Conservation (phyloP, 2,329 filamentous ascomycete genomes). For the Colletotrichum sp. region DNA sequence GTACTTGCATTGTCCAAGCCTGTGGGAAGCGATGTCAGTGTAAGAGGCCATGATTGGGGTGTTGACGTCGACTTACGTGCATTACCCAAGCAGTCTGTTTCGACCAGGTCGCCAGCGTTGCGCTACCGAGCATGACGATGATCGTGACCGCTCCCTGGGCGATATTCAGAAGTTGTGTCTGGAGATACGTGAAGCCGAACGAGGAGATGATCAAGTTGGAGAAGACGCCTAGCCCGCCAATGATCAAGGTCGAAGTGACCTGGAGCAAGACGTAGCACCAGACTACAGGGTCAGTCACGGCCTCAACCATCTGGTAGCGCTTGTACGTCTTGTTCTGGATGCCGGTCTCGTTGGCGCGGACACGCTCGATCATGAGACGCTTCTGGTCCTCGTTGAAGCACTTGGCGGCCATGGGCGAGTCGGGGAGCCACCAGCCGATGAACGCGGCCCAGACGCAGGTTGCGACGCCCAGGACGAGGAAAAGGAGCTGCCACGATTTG, state of each 20-base stretch:
- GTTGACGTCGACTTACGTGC: background rate
- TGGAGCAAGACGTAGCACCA: slow-evolving; percentile 66
- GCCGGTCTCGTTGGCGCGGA: slow-evolving; percentile 77
- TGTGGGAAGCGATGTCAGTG: slow-evolving; percentile 52
- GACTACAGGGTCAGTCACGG: slow-evolving; percentile 51
- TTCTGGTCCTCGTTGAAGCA: slow-evolving; percentile 68
- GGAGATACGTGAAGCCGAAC: slow-evolving; percentile 63
- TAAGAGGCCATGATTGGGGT: slow-evolving; percentile 57
- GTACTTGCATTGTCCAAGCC: background rate
- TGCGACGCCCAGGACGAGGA: slow-evolving; percentile 65
- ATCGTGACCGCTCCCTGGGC: slow-evolving; percentile 55
- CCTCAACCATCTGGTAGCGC: slow-evolving; percentile 64
- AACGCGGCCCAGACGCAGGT: slow-evolving; percentile 62
- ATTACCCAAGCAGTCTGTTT: slow-evolving; percentile 53
- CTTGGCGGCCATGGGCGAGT: slow-evolving; percentile 61
- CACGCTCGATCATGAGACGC: slow-evolving; percentile 69
- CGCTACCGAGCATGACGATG: slow-evolving; percentile 32
- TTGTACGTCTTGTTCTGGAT: slow-evolving; percentile 75
- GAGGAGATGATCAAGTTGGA: slow-evolving; percentile 67
- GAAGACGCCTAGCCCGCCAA: slow-evolving; percentile 67
- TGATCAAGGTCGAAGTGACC: slow-evolving; percentile 66
- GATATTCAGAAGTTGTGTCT: slow-evolving; percentile 51
- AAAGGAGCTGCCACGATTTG: slow-evolving; percentile 52
- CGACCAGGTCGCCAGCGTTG: slow-evolving; percentile 56
- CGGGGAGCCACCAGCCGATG: slow-evolving; percentile 61